A percentile compares a stretch with the other conserved stretches of the same genome.
Evolutionary conservation across 176 grass and related monocot species (phyloP).

Genomic region (Musa acuminata): DNA sequence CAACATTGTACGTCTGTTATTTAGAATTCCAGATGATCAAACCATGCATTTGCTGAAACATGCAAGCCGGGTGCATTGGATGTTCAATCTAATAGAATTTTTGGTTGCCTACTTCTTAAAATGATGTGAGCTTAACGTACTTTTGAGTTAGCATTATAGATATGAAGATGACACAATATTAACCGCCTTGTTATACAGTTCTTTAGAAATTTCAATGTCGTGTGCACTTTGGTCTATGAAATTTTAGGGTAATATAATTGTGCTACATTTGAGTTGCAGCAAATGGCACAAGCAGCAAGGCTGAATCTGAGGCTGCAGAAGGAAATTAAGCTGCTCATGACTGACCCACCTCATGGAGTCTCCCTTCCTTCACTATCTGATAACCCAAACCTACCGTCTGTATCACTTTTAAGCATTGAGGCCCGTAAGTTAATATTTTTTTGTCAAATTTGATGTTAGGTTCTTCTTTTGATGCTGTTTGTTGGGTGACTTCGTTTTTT

Average conservation of each 20-base stretch:
- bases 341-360: slow-evolving; percentile 77
- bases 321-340: slow-evolving; percentile 61
- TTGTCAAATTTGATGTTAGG: neutral
- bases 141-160: too few species aligned
- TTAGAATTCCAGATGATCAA: too few species aligned
- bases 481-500: neutral
- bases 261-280: neutral
- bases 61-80: too few species aligned
- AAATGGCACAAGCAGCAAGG: slow-evolving; percentile 61
- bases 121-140: too few species aligned
- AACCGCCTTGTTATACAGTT: too few species aligned
- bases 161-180: too few species aligned
- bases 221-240: neutral
- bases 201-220: too few species aligned
- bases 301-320: slow-evolving; percentile 81
- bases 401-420: slow-evolving; percentile 42
- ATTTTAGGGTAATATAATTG: neutral
- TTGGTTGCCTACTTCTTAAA: too few species aligned
- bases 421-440: slow-evolving; percentile 34
- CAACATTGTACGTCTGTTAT: too few species aligned
- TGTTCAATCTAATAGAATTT: too few species aligned
- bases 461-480: slow-evolving; percentile 13
- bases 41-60: too few species aligned
- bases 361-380: slow-evolving; percentile 52
- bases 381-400: slow-evolving; percentile 29